Conservation (phyloP, 805 yeast species). For the Torulaspora quercuum region DNA sequence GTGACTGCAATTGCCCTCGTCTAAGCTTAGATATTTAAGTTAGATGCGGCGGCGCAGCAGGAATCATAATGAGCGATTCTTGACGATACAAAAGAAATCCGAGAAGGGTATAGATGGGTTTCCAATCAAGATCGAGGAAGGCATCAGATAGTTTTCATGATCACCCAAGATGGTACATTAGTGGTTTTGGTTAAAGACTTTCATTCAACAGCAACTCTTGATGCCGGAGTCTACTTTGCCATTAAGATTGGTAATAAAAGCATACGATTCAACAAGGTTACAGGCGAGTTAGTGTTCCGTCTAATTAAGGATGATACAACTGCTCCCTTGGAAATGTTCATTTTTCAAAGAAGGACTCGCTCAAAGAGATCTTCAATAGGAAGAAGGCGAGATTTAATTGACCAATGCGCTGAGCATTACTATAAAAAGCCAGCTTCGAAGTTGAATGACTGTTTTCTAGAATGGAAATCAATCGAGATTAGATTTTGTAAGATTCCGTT, state of each 20-base stretch:
- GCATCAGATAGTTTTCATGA: slow-evolving; percentile 6
- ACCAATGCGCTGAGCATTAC: slow-evolving; percentile 1
- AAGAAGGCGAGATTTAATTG: slow-evolving; percentile 17
- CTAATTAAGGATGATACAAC: slow-evolving; percentile 2
- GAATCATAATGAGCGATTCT: background rate
- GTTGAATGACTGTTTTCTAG: slow-evolving; percentile 8
- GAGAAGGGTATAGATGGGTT: slow-evolving; percentile 1
- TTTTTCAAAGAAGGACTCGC: slow-evolving; percentile 14
- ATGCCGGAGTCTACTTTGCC: slow-evolving; percentile 14
- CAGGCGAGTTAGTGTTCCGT: slow-evolving; percentile 6
- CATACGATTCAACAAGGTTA: slow-evolving; percentile 11
- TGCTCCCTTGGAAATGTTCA: slow-evolving; percentile 9
- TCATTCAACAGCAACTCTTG: slow-evolving; percentile 1
- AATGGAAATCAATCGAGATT: slow-evolving; percentile 16
- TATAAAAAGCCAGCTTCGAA: slow-evolving; percentile 1
- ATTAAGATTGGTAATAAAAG: slow-evolving; percentile 14
- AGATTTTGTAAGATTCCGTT: slow-evolving; percentile 4
- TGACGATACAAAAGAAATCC: too few relatives aligned
- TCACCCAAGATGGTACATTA: slow-evolving; percentile 12
- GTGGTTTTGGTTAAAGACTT: slow-evolving; percentile 10
- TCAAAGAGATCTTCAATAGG: slow-evolving; percentile 5
- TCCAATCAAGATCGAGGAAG: background rate
- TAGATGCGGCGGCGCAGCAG: slow-evolving; percentile 9
- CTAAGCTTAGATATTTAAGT: background rate
- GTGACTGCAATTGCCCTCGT: too few relatives aligned